These are phyloP conservation scores for Aspergillus floridensis DNA, from an alignment of 2,329 filamentous ascomycete species.

Conservation along the genomic window DNA sequence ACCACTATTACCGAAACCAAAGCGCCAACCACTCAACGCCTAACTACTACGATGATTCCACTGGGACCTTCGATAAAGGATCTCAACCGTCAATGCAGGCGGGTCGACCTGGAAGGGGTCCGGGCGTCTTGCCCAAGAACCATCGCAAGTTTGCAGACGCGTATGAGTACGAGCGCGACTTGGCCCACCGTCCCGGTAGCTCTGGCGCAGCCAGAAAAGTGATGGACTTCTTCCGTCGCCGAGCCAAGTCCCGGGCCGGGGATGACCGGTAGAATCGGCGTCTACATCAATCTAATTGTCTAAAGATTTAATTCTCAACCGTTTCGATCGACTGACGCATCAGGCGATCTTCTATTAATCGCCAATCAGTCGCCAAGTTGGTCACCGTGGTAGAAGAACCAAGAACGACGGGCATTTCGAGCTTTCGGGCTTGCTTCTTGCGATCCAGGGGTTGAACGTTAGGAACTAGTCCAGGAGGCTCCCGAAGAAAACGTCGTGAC, in stretches of 20 bases:
- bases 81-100: conserved; percentile 45
- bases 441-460: conserved; percentile 10
- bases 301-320: conserved; percentile 2
- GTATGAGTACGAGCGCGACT: conserved; percentile 68
- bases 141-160: conserved; percentile 84
- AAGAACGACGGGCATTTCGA: conserved; percentile 13
- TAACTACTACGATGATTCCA: conserved; percentile 51
- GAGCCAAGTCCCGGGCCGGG: conserved; percentile 69
- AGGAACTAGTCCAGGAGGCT: conserved; percentile 9
- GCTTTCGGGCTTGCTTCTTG: conserved; percentile 13
- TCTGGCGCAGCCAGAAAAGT: conserved; percentile 85
- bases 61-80: conserved; percentile 39
- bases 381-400: conserved; percentile 8
- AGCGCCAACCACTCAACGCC: conserved; percentile 35
- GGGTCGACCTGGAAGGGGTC: conserved; percentile 37
- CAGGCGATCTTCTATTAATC: conserved; percentile 7
- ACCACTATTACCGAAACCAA: conserved; percentile 30
- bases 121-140: conserved; percentile 73
- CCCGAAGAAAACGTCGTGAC: conserved; percentile 8
- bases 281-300: conserved; percentile 16
- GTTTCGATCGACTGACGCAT: conserved; percentile 9
- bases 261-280: conserved; percentile 36
- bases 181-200: conserved; percentile 71
- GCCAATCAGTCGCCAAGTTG: conserved; percentile 1
- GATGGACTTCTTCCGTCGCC: conserved; percentile 95